phyloP scores from a whole-genome alignment of 345 rosid genomes.

The Eucalyptus lansdowneana region DNA sequence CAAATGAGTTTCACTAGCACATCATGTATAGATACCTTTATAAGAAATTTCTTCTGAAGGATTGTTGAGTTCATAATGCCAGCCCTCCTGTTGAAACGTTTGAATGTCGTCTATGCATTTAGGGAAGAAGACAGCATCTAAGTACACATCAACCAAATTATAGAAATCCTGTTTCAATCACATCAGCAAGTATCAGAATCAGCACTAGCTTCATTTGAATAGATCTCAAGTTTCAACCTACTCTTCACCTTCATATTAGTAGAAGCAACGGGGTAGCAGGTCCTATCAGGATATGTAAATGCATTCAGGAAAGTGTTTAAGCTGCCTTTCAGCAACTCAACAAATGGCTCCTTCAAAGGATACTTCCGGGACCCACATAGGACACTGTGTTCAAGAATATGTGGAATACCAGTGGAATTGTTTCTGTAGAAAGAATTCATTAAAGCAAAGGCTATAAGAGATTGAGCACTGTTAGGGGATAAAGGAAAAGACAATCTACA shows the following conservation, averaged over 20 bases:
- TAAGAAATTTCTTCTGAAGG: conserved; percentile 82
- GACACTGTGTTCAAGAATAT: conserved; percentile 93
- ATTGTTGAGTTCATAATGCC: conserved; percentile 91
- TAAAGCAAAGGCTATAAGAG: background rate
- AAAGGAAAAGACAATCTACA: background rate
- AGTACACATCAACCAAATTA: conserved; percentile 90
- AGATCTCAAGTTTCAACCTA: background rate
- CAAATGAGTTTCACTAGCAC: background rate
- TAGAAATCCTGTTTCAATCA: conserved; percentile 63
- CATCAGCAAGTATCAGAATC: background rate
- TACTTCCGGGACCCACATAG: conserved; percentile 94
- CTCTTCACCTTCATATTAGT: conserved; percentile 70
- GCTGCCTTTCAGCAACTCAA: conserved; percentile 89
- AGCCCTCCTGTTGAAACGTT: conserved; percentile 97
- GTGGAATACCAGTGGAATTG: conserved; percentile 98
- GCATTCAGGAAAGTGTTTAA: conserved; percentile 91
- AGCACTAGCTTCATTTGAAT: background rate
- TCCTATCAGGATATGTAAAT: conserved; percentile 95
- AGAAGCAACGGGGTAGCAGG: conserved; percentile 97
- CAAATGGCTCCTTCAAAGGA: conserved; percentile 96
- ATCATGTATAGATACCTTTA: conserved; percentile 40
- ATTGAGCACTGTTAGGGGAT: background rate
- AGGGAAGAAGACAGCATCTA: conserved; percentile 98
- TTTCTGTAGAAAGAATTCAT: conserved; percentile 37
- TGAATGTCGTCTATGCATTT: conserved; percentile 83